Percentiles rank a stretch among this genome's conserved stretches.
phyloP scores from a whole-genome alignment of 176 grass and related monocot genomes.

The Metroxylon sagu region DNA sequence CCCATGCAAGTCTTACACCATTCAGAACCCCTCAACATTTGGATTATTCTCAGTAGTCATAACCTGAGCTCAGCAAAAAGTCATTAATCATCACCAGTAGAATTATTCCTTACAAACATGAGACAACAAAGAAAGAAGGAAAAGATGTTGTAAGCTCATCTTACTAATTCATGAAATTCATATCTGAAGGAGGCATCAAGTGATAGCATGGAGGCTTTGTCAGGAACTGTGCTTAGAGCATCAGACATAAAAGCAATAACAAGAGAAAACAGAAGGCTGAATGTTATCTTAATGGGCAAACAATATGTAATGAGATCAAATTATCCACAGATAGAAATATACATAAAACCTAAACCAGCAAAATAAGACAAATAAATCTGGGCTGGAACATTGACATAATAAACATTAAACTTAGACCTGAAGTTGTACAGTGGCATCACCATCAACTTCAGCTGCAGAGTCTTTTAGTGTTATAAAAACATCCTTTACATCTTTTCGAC shows the following conservation, averaged over 20 bases:
- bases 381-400: neutral
- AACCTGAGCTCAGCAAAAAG: slow-evolving; percentile 32
- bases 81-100: neutral
- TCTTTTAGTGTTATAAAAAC: slow-evolving; percentile 72
- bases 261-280: slow-evolving; percentile 45
- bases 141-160: slow-evolving; percentile 1
- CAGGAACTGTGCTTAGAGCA: slow-evolving; percentile 49
- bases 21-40: slow-evolving; percentile 66
- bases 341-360: slow-evolving; percentile 22
- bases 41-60: slow-evolving; percentile 53
- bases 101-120: neutral
- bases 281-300: slow-evolving; percentile 49
- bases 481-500: slow-evolving; percentile 71
- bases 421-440: slow-evolving; percentile 51
- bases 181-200: slow-evolving; percentile 68
- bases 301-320: no score
- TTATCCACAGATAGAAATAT: neutral
- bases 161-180: slow-evolving; percentile 90
- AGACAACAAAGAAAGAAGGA: neutral
- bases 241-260: slow-evolving; percentile 79
- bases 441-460: slow-evolving; percentile 57
- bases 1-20: slow-evolving; percentile 76
- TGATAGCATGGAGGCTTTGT: slow-evolving; percentile 34
- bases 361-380: neutral
- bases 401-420: slow-evolving; percentile 46